A percentile compares a stretch with the other conserved stretches of the same genome.
Conservation (phyloP, 2,329 filamentous ascomycete species). For the Colletotrichum ledebouriae region DNA sequence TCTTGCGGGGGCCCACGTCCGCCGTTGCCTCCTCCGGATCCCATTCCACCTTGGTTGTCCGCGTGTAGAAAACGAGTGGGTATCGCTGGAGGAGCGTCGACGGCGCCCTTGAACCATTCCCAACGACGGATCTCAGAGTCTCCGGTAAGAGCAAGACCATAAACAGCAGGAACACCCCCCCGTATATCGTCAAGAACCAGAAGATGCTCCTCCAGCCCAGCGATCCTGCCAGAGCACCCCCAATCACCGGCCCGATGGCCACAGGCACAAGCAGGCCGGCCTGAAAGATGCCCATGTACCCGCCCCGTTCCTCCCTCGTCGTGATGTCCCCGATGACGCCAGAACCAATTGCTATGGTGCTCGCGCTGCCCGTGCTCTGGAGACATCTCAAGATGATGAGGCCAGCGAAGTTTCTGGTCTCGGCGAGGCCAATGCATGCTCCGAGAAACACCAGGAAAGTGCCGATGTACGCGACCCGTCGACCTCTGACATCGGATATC, state of each 20-base stretch:
- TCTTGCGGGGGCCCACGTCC: conserved; percentile 44
- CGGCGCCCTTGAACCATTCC: conserved; percentile 52
- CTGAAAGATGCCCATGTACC: conserved; percentile 64
- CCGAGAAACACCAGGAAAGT: conserved; percentile 61
- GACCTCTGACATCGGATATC: conserved; percentile 61
- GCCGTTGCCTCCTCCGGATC: neutral
- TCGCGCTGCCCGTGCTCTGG: conserved; percentile 66
- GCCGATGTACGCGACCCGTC: conserved; percentile 62
- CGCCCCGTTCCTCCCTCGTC: conserved; percentile 68
- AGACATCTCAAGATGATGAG: conserved; percentile 65
- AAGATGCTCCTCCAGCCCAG: conserved; percentile 68
- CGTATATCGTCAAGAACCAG: conserved; percentile 64
- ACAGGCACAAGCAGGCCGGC: conserved; percentile 52
- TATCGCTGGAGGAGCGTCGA: conserved; percentile 45
- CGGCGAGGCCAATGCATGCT: conserved; percentile 61
- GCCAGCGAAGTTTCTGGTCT: conserved; percentile 58
- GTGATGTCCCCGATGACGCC: conserved; percentile 72
- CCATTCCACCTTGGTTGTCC: conserved; percentile 46
- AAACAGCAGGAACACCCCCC: conserved; percentile 53
- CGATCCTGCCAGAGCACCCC: conserved; percentile 63
- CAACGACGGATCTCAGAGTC: conserved; percentile 59
- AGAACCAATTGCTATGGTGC: conserved; percentile 65
- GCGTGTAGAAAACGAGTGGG: conserved; percentile 53
- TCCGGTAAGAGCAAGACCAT: conserved; percentile 61
- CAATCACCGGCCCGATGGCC: conserved; percentile 62